These are phyloP conservation scores for Cutaneotrichosporon sp. DNA, from an alignment of 1,284 basidiomycete species.

Conservation along the genomic window DNA sequence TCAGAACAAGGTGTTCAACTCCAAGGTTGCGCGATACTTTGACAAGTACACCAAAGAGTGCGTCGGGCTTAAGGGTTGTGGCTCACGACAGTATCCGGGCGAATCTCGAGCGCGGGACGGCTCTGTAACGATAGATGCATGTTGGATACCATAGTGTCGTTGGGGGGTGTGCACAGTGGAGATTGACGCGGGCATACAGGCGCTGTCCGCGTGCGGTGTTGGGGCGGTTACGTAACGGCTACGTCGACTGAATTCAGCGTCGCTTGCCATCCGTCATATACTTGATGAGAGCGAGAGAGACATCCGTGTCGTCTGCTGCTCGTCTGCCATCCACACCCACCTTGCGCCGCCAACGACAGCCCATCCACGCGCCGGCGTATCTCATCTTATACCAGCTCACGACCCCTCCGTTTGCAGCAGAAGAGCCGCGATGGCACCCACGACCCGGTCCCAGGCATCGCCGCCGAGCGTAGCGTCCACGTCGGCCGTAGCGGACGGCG, in stretches of 20 bases:
- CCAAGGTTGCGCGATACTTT: slow-evolving; percentile 96
- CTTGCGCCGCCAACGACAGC: too few relatives aligned
- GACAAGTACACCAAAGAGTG: slow-evolving; percentile 90
- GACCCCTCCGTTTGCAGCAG: too few relatives aligned
- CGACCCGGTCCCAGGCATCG: background rate
- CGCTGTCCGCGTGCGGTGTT: background rate
- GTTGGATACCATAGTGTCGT: background rate
- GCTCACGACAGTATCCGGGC: slow-evolving; percentile 60
- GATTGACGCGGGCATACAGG: too few relatives aligned
- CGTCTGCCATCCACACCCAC: too few relatives aligned
- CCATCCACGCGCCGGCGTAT: too few relatives aligned
- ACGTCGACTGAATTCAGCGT: too few relatives aligned
- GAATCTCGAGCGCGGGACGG: slow-evolving; percentile 92
- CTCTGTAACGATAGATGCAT: slow-evolving; percentile 34
- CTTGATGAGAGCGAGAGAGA: too few relatives aligned
- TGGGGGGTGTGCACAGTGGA: background rate
- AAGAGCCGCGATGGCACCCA: background rate
- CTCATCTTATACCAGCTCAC: too few relatives aligned
- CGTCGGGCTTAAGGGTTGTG: slow-evolving; percentile 10
- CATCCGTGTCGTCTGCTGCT: too few relatives aligned
- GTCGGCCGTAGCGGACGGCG: slow-evolving; percentile 14
- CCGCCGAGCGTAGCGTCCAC: background rate
- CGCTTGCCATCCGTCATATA: too few relatives aligned
- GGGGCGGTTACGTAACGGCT: too few relatives aligned
- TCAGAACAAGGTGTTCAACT: slow-evolving; percentile 97